Base-by-base conservation (phyloP, 192 early-diverging fungal genomes). In the Backusella sp. region DNA sequence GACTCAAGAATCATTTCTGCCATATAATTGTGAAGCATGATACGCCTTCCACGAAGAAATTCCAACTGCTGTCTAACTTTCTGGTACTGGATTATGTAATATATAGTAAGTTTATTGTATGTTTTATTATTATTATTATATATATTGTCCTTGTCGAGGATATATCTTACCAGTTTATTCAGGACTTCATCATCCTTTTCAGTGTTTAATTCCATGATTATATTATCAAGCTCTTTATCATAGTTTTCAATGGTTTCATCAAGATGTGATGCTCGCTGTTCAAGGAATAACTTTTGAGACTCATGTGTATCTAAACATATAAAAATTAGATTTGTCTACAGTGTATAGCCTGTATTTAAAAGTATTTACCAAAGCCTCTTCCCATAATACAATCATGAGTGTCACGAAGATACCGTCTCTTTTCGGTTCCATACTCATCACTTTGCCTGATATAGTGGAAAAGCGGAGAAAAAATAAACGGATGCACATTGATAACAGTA, bases 391-490 rank as follows among this genome's bases (percentile, higher is more conserved):
- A 71, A 8, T 71, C 70, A 71, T 71, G 70, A 17, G 70, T 71
- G 6, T 44, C 21, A 7, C 70, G 39, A 19, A 71, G 42, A 71
- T 71, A 71, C 12, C 42, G 26, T 49, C 70, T 71, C 21, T 28
- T 71, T 17, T 42, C 41, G 11, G 70, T 71, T 46, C 41, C 39
- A 12, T 28, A 3, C 46, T 71, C 70, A 30, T 71, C 70, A 17
- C 42, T 44, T n/a, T 46, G 39, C 35, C 49, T 68, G 4, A 32
- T 42, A 19, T 70, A 62, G 32, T 62, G 23, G n/a, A 79, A 37
- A 56, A 39, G 69, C 3, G 77, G 77, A 12, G 77, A 69, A 28
- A 68, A 78, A 14, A 35, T 66, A 49, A 78, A 78, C 2, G 72
- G 72, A 12, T 53, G 66, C 21, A 68, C 66, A 1, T 70, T 15